phyloP scores from a whole-genome alignment of 768 basidiomycete species.

The Mycena albidolilacea region DNA sequence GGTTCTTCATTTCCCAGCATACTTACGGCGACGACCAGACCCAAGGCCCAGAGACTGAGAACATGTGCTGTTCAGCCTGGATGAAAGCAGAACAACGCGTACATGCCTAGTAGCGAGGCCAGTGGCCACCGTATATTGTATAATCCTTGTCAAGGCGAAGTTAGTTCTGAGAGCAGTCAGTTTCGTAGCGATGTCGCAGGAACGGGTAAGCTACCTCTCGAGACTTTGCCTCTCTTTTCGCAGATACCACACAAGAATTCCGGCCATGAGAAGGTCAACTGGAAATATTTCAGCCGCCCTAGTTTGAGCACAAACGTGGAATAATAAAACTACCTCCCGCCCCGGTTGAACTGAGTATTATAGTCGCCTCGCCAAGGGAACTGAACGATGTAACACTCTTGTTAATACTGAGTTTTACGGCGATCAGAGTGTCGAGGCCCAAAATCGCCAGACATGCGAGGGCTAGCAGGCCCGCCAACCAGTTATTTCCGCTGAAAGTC shows the following conservation, averaged over 20 bases:
- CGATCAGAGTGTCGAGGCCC: neutral
- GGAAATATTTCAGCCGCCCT: too few species aligned
- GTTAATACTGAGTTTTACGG: neutral
- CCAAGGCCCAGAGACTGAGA: conserved; percentile 1
- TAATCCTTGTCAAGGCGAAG: conserved; percentile 6
- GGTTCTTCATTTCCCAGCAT: neutral
- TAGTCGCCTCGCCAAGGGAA: too few species aligned
- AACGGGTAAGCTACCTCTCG: neutral
- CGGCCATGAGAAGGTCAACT: neutral
- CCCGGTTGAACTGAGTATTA: too few species aligned
- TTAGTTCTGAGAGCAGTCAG: conserved; percentile 1
- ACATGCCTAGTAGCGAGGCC: conserved; percentile 2
- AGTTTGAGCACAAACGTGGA: too few species aligned
- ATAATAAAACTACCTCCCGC: too few species aligned
- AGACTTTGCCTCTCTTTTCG: neutral
- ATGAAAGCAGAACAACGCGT: conserved; percentile 1
- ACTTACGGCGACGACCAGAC: neutral
- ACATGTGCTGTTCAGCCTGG: conserved; percentile 4
- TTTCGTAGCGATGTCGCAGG: neutral
- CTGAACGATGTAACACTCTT: too few species aligned
- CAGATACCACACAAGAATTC: neutral
- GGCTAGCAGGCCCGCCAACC: neutral
- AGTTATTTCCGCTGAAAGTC: too few species aligned
- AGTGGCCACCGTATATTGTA: conserved; percentile 7
- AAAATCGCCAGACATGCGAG: neutral